These are phyloP conservation scores for Suillus ampliporus DNA, from an alignment of 768 basidiomycete genomes.

Conservation along the genomic window DNA sequence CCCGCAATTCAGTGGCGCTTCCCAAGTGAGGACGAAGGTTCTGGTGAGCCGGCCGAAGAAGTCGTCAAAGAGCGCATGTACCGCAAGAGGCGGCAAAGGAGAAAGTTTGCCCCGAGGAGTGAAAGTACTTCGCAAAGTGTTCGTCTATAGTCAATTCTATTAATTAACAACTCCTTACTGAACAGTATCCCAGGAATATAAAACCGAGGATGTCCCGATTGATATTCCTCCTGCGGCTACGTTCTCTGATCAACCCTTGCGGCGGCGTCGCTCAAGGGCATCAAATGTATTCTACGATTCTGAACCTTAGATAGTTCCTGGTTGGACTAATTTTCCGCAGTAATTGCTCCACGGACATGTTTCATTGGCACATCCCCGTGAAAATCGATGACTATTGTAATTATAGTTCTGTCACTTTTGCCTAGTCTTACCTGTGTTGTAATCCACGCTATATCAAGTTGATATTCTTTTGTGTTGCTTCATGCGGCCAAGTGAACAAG, in stretches of 20 bases:
- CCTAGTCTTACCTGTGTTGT: not conserved
- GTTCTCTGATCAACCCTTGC: constrained; percentile 40
- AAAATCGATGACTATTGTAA: constrained; percentile 20
- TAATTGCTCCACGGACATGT: not conserved
- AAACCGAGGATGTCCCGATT: constrained; percentile 33
- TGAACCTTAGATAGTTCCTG: constrained; percentile 28
- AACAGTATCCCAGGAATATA: constrained; percentile 25
- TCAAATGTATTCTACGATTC: constrained; percentile 37
- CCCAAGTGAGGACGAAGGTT: constrained; percentile 22
- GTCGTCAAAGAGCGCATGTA: constrained; percentile 23
- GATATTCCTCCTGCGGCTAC: constrained; percentile 37
- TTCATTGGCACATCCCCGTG: constrained; percentile 9
- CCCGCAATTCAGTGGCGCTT: constrained; percentile 45
- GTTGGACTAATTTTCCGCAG: not conserved
- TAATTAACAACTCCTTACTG: constrained; percentile 16
- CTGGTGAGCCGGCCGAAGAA: constrained; percentile 10
- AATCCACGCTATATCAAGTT: constrained; percentile 4
- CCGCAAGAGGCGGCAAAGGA: constrained; percentile 15
- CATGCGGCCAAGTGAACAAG: not conserved
- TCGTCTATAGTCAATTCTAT: constrained; percentile 15
- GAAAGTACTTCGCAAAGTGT: constrained; percentile 31
- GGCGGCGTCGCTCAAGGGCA: constrained; percentile 52
- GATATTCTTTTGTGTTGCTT: constrained; percentile 15
- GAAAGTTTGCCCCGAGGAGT: constrained; percentile 23
- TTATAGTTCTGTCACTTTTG: constrained; percentile 24